Conservation (phyloP, 2,329 filamentous ascomycete species). For the Dactylellina leptospora region DNA sequence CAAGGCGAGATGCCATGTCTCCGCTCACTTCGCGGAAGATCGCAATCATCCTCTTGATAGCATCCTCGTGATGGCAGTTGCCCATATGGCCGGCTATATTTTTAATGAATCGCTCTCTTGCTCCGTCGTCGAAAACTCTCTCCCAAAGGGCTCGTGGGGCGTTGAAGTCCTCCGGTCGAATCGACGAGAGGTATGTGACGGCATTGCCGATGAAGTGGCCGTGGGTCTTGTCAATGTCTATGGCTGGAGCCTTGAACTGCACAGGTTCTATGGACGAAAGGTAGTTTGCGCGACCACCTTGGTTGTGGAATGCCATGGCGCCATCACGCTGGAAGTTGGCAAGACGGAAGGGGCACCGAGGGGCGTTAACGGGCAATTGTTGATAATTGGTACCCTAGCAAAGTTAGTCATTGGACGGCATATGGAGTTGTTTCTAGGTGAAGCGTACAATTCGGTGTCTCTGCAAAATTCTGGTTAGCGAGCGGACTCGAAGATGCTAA, state of each 20-base stretch:
- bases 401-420: not conserved
- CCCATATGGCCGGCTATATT: constrained; percentile 72
- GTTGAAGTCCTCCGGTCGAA: constrained; percentile 61
- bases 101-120: constrained; percentile 68
- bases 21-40: constrained; percentile 72
- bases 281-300: constrained; percentile 72
- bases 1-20: constrained; percentile 68
- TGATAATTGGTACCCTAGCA: constrained; percentile 68
- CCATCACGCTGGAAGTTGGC: constrained; percentile 77
- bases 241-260: constrained; percentile 62
- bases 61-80: constrained; percentile 68
- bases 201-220: constrained; percentile 63
- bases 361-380: constrained; percentile 65
- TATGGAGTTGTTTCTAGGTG: too few species aligned
- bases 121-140: constrained; percentile 69
- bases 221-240: constrained; percentile 62
- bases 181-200: constrained; percentile 63
- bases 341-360: constrained; percentile 60
- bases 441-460: constrained; percentile 51
- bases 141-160: constrained; percentile 70
- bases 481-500: not conserved
- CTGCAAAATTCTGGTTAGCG: constrained; percentile 17
- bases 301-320: constrained; percentile 72
- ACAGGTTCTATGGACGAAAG: constrained; percentile 64
- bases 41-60: constrained; percentile 71